phyloP scores from a whole-genome alignment of 257 asterid species.

The Nicotiana tabacum region DNA sequence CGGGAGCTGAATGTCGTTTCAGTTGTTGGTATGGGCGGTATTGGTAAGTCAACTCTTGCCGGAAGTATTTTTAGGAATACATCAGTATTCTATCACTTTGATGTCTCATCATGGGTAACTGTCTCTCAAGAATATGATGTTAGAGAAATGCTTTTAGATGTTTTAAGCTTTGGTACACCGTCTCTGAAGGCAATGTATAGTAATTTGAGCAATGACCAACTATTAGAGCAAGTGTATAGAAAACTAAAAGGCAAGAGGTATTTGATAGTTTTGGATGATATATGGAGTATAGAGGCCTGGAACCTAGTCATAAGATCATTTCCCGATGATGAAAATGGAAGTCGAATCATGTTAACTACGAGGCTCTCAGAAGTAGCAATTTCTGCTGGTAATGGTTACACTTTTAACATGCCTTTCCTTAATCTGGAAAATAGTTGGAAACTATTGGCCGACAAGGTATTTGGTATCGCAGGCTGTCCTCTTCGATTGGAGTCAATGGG shows the following conservation, averaged over 20 bases:
- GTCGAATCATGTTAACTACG: slow-evolving; percentile 12
- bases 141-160: neutral
- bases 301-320: neutral
- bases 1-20: neutral
- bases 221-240: neutral
- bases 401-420: neutral
- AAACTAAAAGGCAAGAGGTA: slow-evolving; percentile 8
- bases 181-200: neutral
- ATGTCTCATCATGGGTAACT: neutral
- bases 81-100: neutral
- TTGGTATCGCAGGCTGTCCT: neutral
- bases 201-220: neutral
- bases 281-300: slow-evolving; percentile 11
- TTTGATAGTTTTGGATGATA: slow-evolving; percentile 17
- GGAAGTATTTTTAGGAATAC: neutral
- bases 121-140: neutral
- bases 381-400: neutral
- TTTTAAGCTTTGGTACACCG: neutral
- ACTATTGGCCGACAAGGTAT: neutral
- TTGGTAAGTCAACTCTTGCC: neutral
- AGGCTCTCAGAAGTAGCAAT: slow-evolving; percentile 1
- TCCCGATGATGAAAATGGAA: slow-evolving; percentile 13
- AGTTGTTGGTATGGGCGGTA: slow-evolving; percentile 4
- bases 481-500: neutral
- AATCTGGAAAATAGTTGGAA: neutral